Evolutionary conservation across 371 early-diverging fungal species (phyloP), one percentile per base, ranked within the genome.

Genomic region (Parasitella parasitica): DNA sequence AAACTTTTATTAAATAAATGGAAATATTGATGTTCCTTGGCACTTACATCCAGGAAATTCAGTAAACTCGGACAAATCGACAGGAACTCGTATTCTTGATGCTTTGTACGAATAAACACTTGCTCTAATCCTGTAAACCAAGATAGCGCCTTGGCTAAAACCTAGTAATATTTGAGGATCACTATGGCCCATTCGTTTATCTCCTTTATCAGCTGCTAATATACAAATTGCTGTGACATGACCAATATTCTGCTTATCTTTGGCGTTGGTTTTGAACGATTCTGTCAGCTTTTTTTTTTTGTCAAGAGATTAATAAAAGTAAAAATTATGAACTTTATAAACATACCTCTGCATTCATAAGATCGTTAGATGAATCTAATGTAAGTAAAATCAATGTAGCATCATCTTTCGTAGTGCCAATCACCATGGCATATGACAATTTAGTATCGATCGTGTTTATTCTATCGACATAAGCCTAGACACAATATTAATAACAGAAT

Each of bases 151-250:
- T 22, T 24, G 12, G 26, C 57, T 66, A 16, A 53, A 60, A 7
- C 66, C 66, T 8, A 66, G 7, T 4, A 60, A 12, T 0, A 66
- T 56, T 32, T 56, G 59, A 15, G 60, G 66, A 56, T 66, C 66
- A n/a, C 51, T 27, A n/a, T 56, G 66, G 3, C 66, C 61, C 60
- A 56, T 60, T 8, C 66, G 53, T 22, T 18, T 64, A 46, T 64
- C 64, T 12, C 36, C 46, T 37, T 53, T 36, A 27, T 64, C 64
- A 4, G 58, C 54, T 35, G 58, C 28, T 11, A 64, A n/a, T 9
- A 64, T 64, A 51, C 52, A 57, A 35, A 64, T 64, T 3, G 64
- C 37, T 2, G 64, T 64, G 16, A 57, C 53, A 30, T 58, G 35
- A 7, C 64, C 64, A 35, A 54, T 39, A 39, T 60, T 35, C 12